Percentiles rank a stretch among this genome's conserved stretches.
Conservation (phyloP, 176 grass and related monocot genomes). For the Triticum monococcum region DNA sequence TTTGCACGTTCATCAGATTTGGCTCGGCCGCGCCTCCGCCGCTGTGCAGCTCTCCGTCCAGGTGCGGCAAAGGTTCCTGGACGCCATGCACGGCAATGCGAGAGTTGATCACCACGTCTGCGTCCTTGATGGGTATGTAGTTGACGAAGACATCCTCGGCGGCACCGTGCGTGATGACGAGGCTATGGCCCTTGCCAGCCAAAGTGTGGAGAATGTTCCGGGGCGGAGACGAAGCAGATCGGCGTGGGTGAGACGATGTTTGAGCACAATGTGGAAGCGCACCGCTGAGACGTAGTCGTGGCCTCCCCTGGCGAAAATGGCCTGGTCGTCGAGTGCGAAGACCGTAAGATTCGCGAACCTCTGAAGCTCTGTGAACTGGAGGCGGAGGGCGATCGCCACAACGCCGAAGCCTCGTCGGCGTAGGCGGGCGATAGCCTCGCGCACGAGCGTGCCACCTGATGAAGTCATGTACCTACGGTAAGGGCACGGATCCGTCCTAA, state of each 20-base stretch:
- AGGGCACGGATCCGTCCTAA: too few relatives aligned
- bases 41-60: slow-evolving; percentile 15
- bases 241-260: slow-evolving; percentile 46
- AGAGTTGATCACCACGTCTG: slow-evolving; percentile 66
- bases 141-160: slow-evolving; percentile 52
- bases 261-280: slow-evolving; percentile 63
- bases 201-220: slow-evolving; percentile 59
- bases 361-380: slow-evolving; percentile 66
- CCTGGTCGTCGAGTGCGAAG: slow-evolving; percentile 64
- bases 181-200: slow-evolving; percentile 44
- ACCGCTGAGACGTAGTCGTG: slow-evolving; percentile 63
- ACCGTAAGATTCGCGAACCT: slow-evolving; percentile 60
- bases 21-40: too few relatives aligned
- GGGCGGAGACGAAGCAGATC: slow-evolving; percentile 48
- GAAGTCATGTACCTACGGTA: too few relatives aligned
- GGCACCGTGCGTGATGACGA: slow-evolving; percentile 50
- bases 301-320: slow-evolving; percentile 62
- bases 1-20: too few relatives aligned
- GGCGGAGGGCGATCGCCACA: slow-evolving; percentile 62
- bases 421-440: slow-evolving; percentile 62
- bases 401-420: slow-evolving; percentile 66
- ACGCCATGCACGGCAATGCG: slow-evolving; percentile 62
- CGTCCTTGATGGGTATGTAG: slow-evolving; percentile 64
- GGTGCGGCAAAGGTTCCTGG: slow-evolving; percentile 54
- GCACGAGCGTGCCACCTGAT: slow-evolving; percentile 67